Evolutionary conservation across 2,329 filamentous ascomycete species (phyloP).

Genomic region (Exophiala sideris): DNA sequence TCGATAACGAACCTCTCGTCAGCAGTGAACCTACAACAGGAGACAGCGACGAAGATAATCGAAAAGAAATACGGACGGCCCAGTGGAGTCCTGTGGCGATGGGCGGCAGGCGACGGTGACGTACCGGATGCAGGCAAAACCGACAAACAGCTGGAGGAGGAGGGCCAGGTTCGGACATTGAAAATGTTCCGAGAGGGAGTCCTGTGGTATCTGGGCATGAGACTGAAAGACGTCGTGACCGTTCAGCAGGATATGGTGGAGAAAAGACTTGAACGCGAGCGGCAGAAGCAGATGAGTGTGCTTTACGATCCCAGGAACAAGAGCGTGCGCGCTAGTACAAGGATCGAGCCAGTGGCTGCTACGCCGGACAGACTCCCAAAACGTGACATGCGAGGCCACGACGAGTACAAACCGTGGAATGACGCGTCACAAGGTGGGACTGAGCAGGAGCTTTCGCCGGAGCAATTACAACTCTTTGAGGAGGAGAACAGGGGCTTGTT

Average conservation of each 20-base stretch:
- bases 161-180: conserved; percentile 64
- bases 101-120: conserved; percentile 55
- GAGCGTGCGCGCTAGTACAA: conserved; percentile 13
- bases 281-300: conserved; percentile 85
- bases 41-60: conserved; percentile 68
- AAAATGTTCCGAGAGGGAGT: conserved; percentile 75
- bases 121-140: conserved; percentile 50
- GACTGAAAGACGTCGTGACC: conserved; percentile 70
- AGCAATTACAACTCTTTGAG: conserved; percentile 91
- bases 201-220: conserved; percentile 73
- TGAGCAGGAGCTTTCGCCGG: conserved; percentile 62
- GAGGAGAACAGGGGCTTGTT: conserved; percentile 90
- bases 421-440: conserved; percentile 32
- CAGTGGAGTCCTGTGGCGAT: conserved; percentile 59
- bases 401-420: conserved; percentile 27
- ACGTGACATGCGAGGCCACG: conserved; percentile 24
- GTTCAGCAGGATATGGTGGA: conserved; percentile 92
- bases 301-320: conserved; percentile 62
- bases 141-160: conserved; percentile 67
- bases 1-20: conserved; percentile 76
- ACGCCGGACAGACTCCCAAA: conserved; percentile 3
- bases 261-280: conserved; percentile 73
- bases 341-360: not conserved
- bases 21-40: conserved; percentile 75
- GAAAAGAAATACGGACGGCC: conserved; percentile 65